Base-by-base conservation (phyloP, 2,329 filamentous ascomycete genomes). In the Penicillium sp. region DNA sequence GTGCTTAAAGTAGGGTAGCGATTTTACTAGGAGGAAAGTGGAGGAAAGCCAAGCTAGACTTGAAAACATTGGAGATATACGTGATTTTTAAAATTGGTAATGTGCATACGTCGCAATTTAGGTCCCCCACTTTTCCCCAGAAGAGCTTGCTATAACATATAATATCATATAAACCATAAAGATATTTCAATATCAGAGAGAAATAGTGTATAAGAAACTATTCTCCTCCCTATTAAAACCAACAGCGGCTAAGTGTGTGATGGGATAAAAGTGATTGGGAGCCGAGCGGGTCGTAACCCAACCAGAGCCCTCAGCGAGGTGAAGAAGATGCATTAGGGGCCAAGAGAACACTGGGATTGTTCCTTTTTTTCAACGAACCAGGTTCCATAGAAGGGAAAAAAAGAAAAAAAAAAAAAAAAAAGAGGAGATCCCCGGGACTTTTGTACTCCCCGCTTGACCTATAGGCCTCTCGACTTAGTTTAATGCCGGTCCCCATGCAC, bases 271-370 rank as follows among this genome's bases (percentile, higher is more conserved):
- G 37, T 53, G 62, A 52, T 53, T 50, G 52, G 53, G 51, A 54
- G 54, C 59, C 60, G 62, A 56, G 64, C 60, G 61, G 60, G 58
- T 58, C 46, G 29, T 38, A 44, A 32, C n/a, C 64, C 64, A 66
- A 66, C 60, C 61, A 66, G 52, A 50, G 31, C 29, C 8, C 42
- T 24, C 18, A 22, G 42, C 46, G 34, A 60, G 60, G 64, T 65
- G 64, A 66, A 66, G 54, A 29, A 57, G 58, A 57, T 66, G 64
- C 63, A 66, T 60, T 66, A 64, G 64, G 51, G 55, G 48, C 50
- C 50, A 46, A 55, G 14, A 14, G 14, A 34, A 6, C 13, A 57
- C 49, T 24, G 43, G 43, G 34, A 53, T 31, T 2, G 5, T 7
- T 4, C 26, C 4, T 40, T 29, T 6, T 40, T 29, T 32, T 35